A percentile compares a stretch with the other conserved stretches of the same genome.
phyloP scores from a whole-genome alignment of 2,329 filamentous ascomycete genomes.

The Calonectria ilicicola region DNA sequence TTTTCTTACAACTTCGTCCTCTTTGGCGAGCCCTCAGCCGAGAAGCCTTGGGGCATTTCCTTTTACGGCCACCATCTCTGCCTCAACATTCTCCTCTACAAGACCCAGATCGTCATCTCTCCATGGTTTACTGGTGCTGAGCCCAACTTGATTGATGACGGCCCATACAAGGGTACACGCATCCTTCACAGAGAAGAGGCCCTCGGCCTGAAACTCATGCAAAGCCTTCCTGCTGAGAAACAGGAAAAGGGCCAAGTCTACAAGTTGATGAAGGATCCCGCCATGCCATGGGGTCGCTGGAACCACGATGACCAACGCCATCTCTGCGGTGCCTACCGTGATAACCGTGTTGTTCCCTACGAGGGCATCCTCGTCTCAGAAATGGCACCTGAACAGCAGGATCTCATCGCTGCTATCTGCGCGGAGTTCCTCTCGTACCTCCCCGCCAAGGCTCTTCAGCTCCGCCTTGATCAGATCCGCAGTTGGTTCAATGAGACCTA shows the following conservation, averaged over 20 bases:
- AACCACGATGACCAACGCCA: conserved; percentile 86
- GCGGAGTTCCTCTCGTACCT: conserved; percentile 77
- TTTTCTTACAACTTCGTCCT: conserved; percentile 82
- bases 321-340: conserved; percentile 81
- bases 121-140: conserved; percentile 87
- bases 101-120: conserved; percentile 73
- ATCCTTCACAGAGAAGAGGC: conserved; percentile 75
- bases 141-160: conserved; percentile 78
- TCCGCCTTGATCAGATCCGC: conserved; percentile 67
- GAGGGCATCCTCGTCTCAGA: conserved; percentile 72
- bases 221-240: conserved; percentile 61
- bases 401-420: conserved; percentile 68
- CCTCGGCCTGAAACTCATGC: conserved; percentile 77
- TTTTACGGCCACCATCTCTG: conserved; percentile 86
- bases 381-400: conserved; percentile 62
- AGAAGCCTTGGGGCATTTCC: conserved; percentile 76
- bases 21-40: conserved; percentile 71
- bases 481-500: conserved; percentile 76
- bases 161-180: conserved; percentile 71
- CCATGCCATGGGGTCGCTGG: conserved; percentile 78
- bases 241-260: conserved; percentile 68
- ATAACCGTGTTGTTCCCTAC: conserved; percentile 82
- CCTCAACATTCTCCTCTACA: conserved; percentile 76
- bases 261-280: conserved; percentile 70
- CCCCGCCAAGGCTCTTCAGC: conserved; percentile 64